phyloP scores from a whole-genome alignment of 1,139 yeast species.

The Candida frijolesensis region DNA sequence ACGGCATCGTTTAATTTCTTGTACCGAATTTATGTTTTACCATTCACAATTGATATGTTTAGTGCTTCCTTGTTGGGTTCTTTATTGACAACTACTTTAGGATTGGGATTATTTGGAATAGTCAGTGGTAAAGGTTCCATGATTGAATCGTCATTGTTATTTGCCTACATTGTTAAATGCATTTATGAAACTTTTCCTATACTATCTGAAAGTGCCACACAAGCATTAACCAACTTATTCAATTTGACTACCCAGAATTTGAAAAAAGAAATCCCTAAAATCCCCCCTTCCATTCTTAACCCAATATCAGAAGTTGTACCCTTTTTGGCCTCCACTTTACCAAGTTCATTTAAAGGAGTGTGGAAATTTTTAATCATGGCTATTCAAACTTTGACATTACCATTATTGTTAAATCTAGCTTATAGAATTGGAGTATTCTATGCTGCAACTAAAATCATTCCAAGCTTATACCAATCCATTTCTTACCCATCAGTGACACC shows the following conservation, averaged over 20 bases:
- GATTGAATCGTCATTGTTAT: conserved; percentile 79
- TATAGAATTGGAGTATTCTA: conserved; percentile 86
- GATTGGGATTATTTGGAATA: conserved; percentile 82
- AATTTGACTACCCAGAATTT: conserved; percentile 41
- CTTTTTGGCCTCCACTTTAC: conserved; percentile 53
- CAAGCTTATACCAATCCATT: conserved; percentile 58
- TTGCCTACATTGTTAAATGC: conserved; percentile 90
- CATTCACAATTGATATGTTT: conserved; percentile 67
- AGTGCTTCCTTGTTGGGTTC: conserved; percentile 88
- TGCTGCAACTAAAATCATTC: conserved; percentile 92
- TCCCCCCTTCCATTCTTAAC: conserved; percentile 43
- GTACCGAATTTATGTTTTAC: conserved; percentile 79
- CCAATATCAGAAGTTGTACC: conserved; percentile 47
- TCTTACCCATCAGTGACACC: conserved; percentile 39
- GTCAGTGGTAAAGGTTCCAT: conserved; percentile 84
- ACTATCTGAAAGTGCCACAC: conserved; percentile 56
- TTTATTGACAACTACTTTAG: conserved; percentile 71
- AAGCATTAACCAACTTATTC: conserved; percentile 39
- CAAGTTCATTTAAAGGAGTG: conserved; percentile 63
- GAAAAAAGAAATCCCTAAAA: conserved; percentile 40
- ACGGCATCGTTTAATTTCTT: conserved; percentile 78
- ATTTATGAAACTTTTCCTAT: conserved; percentile 89
- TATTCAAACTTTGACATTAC: conserved; percentile 74
- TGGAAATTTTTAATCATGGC: conserved; percentile 73
- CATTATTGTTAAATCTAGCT: conserved; percentile 77